Evolutionary conservation across 2,329 filamentous ascomycete species (phyloP).

Genomic region (Exophiala calicioides): DNA sequence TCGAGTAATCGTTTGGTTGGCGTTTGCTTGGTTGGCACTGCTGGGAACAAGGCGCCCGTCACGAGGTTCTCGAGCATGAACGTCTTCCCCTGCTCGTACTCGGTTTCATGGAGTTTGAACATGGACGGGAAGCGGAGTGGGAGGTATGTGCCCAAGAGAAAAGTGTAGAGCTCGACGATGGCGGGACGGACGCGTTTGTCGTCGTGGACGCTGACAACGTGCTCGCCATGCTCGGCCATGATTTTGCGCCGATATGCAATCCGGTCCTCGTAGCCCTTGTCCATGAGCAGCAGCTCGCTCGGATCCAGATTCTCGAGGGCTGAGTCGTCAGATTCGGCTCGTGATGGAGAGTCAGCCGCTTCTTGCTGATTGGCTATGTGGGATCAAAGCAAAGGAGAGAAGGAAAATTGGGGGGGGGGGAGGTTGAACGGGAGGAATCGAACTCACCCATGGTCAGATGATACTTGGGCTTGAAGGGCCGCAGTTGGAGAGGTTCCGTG

Average conservation of each 20-base stretch:
- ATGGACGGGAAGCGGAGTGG: slow-evolving; percentile 59
- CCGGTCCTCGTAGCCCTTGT: slow-evolving; percentile 59
- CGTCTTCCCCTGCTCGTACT: slow-evolving; percentile 31
- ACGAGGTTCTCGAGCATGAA: slow-evolving; percentile 48
- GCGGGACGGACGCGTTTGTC: slow-evolving; percentile 48
- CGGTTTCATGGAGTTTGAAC: slow-evolving; percentile 43
- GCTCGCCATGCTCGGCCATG: slow-evolving; percentile 46
- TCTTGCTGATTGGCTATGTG: background rate
- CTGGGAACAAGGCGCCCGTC: slow-evolving; percentile 46
- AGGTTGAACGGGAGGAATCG: background rate
- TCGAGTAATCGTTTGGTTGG: slow-evolving; percentile 45
- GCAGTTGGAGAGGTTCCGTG: slow-evolving; percentile 54
- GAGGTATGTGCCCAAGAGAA: slow-evolving; percentile 56
- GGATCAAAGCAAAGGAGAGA: slow-evolving; percentile 9
- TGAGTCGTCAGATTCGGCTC: slow-evolving; percentile 34
- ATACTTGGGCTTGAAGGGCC: slow-evolving; percentile 63
- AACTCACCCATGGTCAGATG: slow-evolving; percentile 63
- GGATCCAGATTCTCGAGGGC: slow-evolving; percentile 55
- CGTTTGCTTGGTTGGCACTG: slow-evolving; percentile 34
- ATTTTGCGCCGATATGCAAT: slow-evolving; percentile 52
- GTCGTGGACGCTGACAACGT: slow-evolving; percentile 43
- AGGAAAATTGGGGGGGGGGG: background rate
- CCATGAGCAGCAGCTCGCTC: slow-evolving; percentile 60
- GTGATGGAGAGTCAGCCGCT: slow-evolving; percentile 21
- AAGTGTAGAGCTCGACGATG: slow-evolving; percentile 59